A percentile compares a stretch with the other conserved stretches of the same genome.
Evolutionary conservation across 352 stramenopile species (phyloP).

Genomic region (Phytophthora cajani): DNA sequence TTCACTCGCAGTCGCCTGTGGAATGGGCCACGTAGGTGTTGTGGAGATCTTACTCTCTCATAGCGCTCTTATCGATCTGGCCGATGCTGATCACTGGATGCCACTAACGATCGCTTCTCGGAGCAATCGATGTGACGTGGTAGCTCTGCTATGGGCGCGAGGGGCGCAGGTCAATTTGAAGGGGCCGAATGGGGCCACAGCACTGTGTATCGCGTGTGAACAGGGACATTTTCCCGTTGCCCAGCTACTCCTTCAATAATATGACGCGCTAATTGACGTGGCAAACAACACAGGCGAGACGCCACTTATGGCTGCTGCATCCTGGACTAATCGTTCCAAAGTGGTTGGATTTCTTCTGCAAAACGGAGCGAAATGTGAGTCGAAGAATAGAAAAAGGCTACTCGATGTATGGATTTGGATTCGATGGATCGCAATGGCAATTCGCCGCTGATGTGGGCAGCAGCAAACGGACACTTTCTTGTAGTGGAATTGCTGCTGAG

Average conservation of each 20-base stretch:
- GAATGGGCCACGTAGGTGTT: neutral
- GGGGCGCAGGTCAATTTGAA: neutral
- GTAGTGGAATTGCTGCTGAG: neutral
- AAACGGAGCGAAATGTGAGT: neutral
- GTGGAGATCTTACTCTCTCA: neutral
- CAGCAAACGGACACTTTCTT: neutral
- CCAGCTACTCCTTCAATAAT: neutral
- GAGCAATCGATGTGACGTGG: neutral
- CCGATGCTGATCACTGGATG: neutral
- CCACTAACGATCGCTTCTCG: neutral
- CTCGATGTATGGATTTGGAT: neutral
- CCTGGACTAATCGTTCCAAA: neutral
- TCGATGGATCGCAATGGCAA: neutral
- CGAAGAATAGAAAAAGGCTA: neutral
- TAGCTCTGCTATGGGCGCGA: neutral
- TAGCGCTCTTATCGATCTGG: neutral
- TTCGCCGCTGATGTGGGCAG: neutral
- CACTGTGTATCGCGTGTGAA: neutral
- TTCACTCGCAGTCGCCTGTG: neutral
- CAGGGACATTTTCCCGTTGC: neutral
- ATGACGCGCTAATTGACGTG: neutral
- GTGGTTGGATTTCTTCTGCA: neutral
- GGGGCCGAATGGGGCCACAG: neutral
- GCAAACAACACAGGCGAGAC: neutral
- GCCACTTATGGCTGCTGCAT: neutral